phyloP scores from a whole-genome alignment of 2,329 filamentous ascomycete genomes.

The Ceratocystis ficicola region DNA sequence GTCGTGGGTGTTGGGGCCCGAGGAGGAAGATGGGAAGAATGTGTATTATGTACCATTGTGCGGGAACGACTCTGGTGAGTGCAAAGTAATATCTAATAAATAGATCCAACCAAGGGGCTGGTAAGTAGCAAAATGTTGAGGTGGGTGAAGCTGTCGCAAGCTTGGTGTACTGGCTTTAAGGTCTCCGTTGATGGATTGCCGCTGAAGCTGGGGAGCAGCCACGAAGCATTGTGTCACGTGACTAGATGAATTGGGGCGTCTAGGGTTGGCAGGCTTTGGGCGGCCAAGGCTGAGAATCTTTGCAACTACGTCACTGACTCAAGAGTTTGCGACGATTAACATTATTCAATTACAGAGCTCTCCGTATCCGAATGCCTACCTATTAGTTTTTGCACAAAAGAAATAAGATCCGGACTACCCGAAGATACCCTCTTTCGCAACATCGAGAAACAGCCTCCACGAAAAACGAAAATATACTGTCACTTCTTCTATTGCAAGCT shows the following conservation, averaged over 20 bases:
- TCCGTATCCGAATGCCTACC: neutral
- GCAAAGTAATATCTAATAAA: too few species aligned
- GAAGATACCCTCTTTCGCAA: neutral
- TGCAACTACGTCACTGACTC: constrained; percentile 12
- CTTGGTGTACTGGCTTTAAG: neutral
- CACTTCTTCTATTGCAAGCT: neutral
- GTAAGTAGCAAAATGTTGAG: neutral
- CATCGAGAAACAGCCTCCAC: neutral
- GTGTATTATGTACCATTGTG: neutral
- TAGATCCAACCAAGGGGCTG: neutral
- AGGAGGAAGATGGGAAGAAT: neutral
- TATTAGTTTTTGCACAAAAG: neutral
- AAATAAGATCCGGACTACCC: neutral
- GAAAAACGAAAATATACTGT: neutral
- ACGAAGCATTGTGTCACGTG: neutral
- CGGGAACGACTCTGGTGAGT: neutral
- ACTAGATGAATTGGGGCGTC: neutral
- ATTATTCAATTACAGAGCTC: neutral
- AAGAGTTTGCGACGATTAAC: neutral
- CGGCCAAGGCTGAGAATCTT: constrained; percentile 8
- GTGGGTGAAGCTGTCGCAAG: constrained; percentile 7
- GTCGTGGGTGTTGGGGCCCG: neutral
- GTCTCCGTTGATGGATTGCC: neutral
- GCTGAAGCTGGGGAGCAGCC: neutral
- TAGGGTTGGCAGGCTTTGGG: neutral